Evolutionary conservation across 768 basidiomycete species (phyloP), one percentile per base, ranked within the genome.

Genomic region (Boletus sp.): DNA sequence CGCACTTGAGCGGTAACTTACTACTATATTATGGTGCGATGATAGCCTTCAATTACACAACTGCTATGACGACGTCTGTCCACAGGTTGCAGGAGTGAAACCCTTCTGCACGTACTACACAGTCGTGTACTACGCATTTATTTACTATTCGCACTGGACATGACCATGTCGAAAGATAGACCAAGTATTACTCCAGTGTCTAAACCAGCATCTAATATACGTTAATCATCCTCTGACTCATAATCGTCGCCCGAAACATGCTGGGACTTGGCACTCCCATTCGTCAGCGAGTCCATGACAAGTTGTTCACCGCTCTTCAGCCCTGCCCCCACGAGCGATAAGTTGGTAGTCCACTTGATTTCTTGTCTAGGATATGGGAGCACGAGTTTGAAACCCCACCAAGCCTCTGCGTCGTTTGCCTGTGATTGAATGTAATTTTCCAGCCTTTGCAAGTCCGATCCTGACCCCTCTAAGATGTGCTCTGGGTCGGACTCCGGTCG

Each of bases 341-440:
- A 57, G 28, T 68, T 71, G 0, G 69, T 37, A 42, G 61, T 54
- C 79, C 86, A 90, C 12, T 76, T 76, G 52, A 90, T 79, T 69
- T 84, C 83, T 42, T 73, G 74, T 51, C 88, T 75, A 5, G 93
- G 93, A 64, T 90, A 94, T 10, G 89, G 80, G 2, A 80, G 79
- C 37, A 76, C 76, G 30, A 95, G 74, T 57, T 76, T 78, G 77
- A 95, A 94, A 8, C 83, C 84, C 85, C 89, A 93, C 79, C 86
- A 91, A 29, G 72, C 73, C 9, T 77, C 72, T 10, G 73, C 42
- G 6, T 51, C 40, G 24, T 50, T 44, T 30, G 29, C 52, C 46
- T 74, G 69, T 20, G 62, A 63, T 51, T 72, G 75, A 29, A 77
- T 67, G 9, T 70, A 67, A 18, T 64, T 54, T 52, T 80, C 78